A percentile compares a stretch with the other conserved stretches of the same genome.
These are phyloP conservation scores for Penicillium sp. DNA, from an alignment of 2,329 filamentous ascomycete genomes.

Conservation along the genomic window DNA sequence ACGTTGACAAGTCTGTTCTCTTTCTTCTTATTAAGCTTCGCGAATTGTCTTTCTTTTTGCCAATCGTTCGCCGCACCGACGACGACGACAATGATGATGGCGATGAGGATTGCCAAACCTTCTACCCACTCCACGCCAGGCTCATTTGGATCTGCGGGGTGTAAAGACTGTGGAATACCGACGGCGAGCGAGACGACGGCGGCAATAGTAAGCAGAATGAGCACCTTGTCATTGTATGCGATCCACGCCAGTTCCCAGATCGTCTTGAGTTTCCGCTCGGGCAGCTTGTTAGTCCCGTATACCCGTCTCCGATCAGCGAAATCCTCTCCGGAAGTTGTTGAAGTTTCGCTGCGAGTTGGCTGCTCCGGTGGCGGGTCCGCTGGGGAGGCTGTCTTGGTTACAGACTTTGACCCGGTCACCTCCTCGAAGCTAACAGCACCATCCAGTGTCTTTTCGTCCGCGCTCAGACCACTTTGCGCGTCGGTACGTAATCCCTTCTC, in stretches of 20 bases:
- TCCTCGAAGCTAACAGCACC: conserved; percentile 66
- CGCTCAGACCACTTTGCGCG: conserved; percentile 59
- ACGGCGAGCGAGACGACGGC: conserved; percentile 70
- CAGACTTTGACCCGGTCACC: conserved; percentile 29
- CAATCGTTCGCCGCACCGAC: conserved; percentile 77
- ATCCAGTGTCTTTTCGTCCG: conserved; percentile 63
- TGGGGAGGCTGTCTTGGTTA: conserved; percentile 30
- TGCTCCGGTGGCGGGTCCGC: conserved; percentile 8
- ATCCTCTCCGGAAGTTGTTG: conserved; percentile 32
- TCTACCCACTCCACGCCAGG: conserved; percentile 73
- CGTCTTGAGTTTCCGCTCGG: conserved; percentile 64
- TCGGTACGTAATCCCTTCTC: conserved; percentile 69
- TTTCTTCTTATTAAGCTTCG: conserved; percentile 75
- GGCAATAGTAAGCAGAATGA: conserved; percentile 66
- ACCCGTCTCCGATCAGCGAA: conserved; percentile 64
- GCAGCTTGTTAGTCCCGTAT: conserved; percentile 65
- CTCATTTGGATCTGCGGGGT: conserved; percentile 48
- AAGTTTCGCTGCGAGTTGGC: conserved; percentile 10
- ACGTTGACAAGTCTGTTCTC: conserved; percentile 70
- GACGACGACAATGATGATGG: conserved; percentile 69
- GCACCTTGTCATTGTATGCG: conserved; percentile 75
- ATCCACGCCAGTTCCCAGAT: conserved; percentile 71
- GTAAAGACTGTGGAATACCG: conserved; percentile 67
- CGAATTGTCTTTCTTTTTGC: conserved; percentile 77
- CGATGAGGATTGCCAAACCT: conserved; percentile 72